Percentiles rank a stretch among this genome's conserved stretches.
Conservation (phyloP, 768 basidiomycete species). For the Ephemerocybe angulata region DNA sequence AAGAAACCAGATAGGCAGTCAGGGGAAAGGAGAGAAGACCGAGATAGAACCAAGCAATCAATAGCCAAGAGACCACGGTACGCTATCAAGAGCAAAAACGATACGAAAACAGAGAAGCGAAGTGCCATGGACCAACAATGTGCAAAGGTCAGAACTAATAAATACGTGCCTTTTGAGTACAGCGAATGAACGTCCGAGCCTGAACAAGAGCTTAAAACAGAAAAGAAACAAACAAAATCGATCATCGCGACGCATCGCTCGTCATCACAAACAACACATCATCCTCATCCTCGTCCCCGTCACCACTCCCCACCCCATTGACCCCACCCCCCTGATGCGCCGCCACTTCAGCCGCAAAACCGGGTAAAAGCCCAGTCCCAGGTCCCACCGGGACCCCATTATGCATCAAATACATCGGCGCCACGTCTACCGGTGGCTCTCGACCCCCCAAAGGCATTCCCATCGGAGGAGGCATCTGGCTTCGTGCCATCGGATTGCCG, state of each 20-base stretch:
- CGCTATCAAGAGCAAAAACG: background rate
- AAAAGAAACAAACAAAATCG: no score
- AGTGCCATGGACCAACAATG: background rate
- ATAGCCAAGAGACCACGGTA: background rate
- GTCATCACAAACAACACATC: constrained; percentile 71
- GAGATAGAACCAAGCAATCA: constrained; percentile 1
- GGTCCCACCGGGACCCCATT: background rate
- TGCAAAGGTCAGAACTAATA: no score
- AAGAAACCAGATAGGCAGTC: background rate
- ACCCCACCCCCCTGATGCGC: background rate
- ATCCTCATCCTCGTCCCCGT: constrained; percentile 48
- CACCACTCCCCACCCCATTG: constrained; percentile 11
- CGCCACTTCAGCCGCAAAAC: background rate
- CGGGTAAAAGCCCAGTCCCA: no score
- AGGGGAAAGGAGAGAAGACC: constrained; percentile 4
- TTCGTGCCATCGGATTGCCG: background rate
- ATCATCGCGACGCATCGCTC: constrained; percentile 8
- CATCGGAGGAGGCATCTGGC: background rate
- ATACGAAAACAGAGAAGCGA: background rate
- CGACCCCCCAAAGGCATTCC: no score
- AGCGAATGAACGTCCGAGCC: no score
- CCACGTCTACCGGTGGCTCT: background rate
- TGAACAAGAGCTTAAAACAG: no score
- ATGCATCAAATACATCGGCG: background rate
- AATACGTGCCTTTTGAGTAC: no score